Percentiles rank a stretch among this genome's conserved stretches.
These are phyloP conservation scores for Glycine soja DNA, from an alignment of 306 rosid species.

Conservation along the genomic window DNA sequence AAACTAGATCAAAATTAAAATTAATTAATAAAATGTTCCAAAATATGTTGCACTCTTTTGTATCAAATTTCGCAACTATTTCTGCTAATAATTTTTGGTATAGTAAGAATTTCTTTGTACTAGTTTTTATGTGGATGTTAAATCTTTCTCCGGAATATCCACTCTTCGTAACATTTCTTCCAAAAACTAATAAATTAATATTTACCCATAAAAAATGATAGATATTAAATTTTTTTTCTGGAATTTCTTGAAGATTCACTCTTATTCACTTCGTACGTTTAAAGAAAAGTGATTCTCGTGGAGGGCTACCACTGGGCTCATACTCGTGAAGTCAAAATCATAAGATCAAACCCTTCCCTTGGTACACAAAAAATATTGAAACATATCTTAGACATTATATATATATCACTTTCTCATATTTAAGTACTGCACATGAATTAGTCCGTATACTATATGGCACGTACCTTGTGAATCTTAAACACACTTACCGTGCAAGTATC, in stretches of 20 bases:
- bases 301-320: neutral
- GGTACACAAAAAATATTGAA: neutral
- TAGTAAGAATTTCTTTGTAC: neutral
- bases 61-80: too few relatives aligned
- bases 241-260: neutral
- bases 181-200: too few relatives aligned
- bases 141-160: neutral
- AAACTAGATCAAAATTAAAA: too few relatives aligned
- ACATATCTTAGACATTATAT: neutral
- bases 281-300: neutral
- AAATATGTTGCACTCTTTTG: neutral
- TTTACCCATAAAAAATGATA: too few relatives aligned
- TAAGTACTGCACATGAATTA: neutral
- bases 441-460: neutral
- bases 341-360: neutral
- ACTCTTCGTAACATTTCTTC: neutral
- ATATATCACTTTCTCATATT: conserved; percentile 7
- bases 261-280: neutral
- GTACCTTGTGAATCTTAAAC: neutral
- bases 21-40: neutral
- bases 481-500: conserved; percentile 29
- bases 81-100: neutral
- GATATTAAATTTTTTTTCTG: neutral
- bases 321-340: neutral
- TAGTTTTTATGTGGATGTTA: neutral